Evolutionary conservation across 2,329 filamentous ascomycete genomes (phyloP).

Genomic region (Microsporum ferrugineum): DNA sequence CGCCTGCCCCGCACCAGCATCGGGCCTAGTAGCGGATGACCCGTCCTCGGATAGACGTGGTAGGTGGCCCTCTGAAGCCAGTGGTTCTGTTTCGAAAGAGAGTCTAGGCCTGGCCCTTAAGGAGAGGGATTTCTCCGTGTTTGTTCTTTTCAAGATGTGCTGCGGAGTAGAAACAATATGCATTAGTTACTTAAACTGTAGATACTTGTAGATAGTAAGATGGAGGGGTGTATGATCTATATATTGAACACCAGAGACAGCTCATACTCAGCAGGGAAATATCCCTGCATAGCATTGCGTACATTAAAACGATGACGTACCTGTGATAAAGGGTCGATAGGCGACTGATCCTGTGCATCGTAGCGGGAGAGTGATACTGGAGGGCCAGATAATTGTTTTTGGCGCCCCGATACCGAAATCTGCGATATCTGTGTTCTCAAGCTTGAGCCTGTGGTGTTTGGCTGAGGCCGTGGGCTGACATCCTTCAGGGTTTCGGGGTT

Average conservation of each 20-base stretch:
- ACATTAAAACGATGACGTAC: conserved; percentile 35
- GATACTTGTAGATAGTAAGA: not conserved
- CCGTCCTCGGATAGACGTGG: conserved; percentile 23
- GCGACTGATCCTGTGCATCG: conserved; percentile 5
- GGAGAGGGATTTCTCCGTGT: conserved; percentile 49
- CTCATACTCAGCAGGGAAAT: not conserved
- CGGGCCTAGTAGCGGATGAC: conserved; percentile 15
- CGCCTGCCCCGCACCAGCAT: conserved; percentile 19
- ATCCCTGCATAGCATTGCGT: conserved; percentile 3
- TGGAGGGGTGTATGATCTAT: not conserved
- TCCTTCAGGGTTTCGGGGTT: not conserved
- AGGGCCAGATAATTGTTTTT: not conserved
- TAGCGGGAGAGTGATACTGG: not conserved
- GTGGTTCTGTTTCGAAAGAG: conserved; percentile 33
- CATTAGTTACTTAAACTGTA: conserved; percentile 19
- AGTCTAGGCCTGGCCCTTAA: conserved; percentile 30
- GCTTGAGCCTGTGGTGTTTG: not conserved
- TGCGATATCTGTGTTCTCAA: not conserved
- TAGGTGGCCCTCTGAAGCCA: conserved; percentile 27
- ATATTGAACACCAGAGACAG: not conserved
- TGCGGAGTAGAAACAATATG: not conserved
- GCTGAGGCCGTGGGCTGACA: not conserved
- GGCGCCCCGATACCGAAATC: not conserved
- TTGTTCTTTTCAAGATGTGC: conserved; percentile 57
- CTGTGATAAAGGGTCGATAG: conserved; percentile 56